Percentiles rank a stretch among this genome's conserved stretches.
Conservation (phyloP, 1,284 basidiomycete species). For the Irpex rosettiformis region DNA sequence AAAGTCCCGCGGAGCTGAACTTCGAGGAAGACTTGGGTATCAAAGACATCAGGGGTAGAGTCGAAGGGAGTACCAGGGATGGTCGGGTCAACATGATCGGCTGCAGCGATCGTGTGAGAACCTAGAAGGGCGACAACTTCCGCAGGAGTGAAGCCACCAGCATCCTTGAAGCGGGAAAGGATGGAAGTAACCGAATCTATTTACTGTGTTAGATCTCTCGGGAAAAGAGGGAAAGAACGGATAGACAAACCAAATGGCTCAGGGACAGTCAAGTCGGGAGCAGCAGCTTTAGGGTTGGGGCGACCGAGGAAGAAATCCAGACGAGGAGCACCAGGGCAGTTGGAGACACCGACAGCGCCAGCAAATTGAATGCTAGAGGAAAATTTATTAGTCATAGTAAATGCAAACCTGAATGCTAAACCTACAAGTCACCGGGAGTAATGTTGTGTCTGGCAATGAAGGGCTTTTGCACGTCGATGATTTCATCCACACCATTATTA, state of each 20-base stretch:
- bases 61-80: slow-evolving; percentile 30
- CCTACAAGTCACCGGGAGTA: slow-evolving; percentile 10
- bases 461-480: slow-evolving; percentile 21
- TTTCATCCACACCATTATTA: slow-evolving; percentile 26
- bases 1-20: slow-evolving; percentile 19
- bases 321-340: slow-evolving; percentile 20
- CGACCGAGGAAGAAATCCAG: slow-evolving; percentile 16
- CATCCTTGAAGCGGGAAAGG: slow-evolving; percentile 25
- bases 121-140: slow-evolving; percentile 25
- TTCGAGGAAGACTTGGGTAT: slow-evolving; percentile 31
- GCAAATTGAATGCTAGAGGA: slow-evolving; percentile 26
- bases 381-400: neutral
- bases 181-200: slow-evolving; percentile 21
- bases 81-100: slow-evolving; percentile 23
- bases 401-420: neutral
- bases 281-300: slow-evolving; percentile 16
- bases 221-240: neutral
- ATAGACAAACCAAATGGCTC: slow-evolving; percentile 15
- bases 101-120: slow-evolving; percentile 22
- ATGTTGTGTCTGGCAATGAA: slow-evolving; percentile 20
- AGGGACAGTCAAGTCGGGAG: slow-evolving; percentile 20
- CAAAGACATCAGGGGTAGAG: slow-evolving; percentile 26
- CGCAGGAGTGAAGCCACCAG: slow-evolving; percentile 20
- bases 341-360: slow-evolving; percentile 24
- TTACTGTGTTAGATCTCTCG: neutral